Evolutionary conservation across 768 basidiomycete genomes (phyloP).

Genomic region (Agrocybe chaxingu): DNA sequence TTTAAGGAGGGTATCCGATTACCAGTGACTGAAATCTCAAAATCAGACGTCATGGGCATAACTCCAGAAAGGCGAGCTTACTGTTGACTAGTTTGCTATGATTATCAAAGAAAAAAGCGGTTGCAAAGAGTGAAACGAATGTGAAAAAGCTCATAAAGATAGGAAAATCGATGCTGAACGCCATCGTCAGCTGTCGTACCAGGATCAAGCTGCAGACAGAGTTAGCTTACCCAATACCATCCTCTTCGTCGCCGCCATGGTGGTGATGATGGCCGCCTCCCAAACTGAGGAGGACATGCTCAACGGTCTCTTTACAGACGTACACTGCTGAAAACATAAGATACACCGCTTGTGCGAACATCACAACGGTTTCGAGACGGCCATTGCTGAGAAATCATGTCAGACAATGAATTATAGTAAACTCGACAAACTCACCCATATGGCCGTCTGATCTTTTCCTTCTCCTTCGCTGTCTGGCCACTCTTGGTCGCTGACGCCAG

Average conservation of each 20-base stretch:
- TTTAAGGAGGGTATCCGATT: constrained; percentile 58
- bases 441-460: constrained; percentile 59
- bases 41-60: neutral
- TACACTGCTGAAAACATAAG: constrained; percentile 93
- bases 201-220: too few species aligned
- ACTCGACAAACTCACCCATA: constrained; percentile 27
- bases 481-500: constrained; percentile 23
- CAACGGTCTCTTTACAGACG: constrained; percentile 95
- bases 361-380: constrained; percentile 63
- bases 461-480: constrained; percentile 22
- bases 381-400: constrained; percentile 43
- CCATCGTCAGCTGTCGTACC: too few species aligned
- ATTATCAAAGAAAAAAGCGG: constrained; percentile 57
- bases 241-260: constrained; percentile 52
- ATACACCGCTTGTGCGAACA: constrained; percentile 92
- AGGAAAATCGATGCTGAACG: constrained; percentile 71
- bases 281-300: constrained; percentile 80
- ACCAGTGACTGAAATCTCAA: constrained; percentile 44
- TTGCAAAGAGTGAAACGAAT: constrained; percentile 53
- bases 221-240: too few species aligned
- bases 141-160: constrained; percentile 51
- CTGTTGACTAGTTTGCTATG: constrained; percentile 63
- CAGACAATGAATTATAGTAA: neutral
- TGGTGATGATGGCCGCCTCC: constrained; percentile 64
- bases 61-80: constrained; percentile 29